Percentiles rank a stretch among this genome's conserved stretches.
phyloP scores from a whole-genome alignment of 1,284 basidiomycete genomes.

The Rugosomyces carneus region DNA sequence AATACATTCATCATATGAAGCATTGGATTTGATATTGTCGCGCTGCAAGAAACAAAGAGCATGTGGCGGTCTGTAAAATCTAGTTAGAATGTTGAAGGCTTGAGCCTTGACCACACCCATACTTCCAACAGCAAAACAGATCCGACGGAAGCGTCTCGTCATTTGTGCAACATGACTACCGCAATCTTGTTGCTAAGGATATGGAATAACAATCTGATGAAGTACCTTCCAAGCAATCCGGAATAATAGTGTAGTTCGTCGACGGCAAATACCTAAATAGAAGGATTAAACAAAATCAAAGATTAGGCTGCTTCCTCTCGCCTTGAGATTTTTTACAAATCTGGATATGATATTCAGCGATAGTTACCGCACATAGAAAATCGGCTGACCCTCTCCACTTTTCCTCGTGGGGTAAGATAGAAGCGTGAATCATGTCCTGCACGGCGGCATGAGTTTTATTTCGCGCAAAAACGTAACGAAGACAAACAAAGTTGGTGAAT shows the following conservation, averaged over 20 bases:
- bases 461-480: not conserved
- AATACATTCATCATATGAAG: constrained; percentile 74
- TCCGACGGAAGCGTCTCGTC: constrained; percentile 68
- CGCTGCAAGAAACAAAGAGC: constrained; percentile 83
- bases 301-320: constrained; percentile 10
- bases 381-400: constrained; percentile 64
- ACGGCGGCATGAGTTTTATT: not conserved
- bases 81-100: not conserved
- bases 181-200: not conserved
- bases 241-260: constrained; percentile 85
- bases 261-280: constrained; percentile 59
- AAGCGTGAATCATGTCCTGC: constrained; percentile 84
- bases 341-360: constrained; percentile 28
- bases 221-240: constrained; percentile 64
- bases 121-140: constrained; percentile 86
- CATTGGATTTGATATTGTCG: constrained; percentile 79
- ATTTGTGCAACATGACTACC: constrained; percentile 76
- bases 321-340: constrained; percentile 69
- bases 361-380: not conserved
- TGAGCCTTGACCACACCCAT: constrained; percentile 21
- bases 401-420: constrained; percentile 82
- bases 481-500: constrained; percentile 69
- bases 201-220: constrained; percentile 1
- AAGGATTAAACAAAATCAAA: not conserved
- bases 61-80: constrained; percentile 44